Evolutionary conservation across 2,329 filamentous ascomycete species (phyloP).

Genomic region (Penicillium freii): DNA sequence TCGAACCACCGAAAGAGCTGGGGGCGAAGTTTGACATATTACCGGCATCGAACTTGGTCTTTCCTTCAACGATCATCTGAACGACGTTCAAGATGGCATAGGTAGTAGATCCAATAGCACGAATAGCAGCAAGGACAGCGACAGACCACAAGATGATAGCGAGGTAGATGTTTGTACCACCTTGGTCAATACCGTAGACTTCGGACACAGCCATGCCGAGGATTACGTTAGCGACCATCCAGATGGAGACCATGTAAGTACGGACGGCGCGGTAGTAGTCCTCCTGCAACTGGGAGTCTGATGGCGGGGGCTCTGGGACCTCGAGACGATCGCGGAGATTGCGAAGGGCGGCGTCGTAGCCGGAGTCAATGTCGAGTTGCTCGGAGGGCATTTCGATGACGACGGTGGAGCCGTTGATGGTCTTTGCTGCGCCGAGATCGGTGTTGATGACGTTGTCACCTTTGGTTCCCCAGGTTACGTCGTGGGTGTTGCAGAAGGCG

Average conservation of each 20-base stretch:
- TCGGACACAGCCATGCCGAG: conserved; percentile 92
- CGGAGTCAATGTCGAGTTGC: conserved; percentile 95
- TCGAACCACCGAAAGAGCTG: conserved; percentile 24
- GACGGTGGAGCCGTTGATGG: conserved; percentile 73
- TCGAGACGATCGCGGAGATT: conserved; percentile 93
- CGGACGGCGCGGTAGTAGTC: conserved; percentile 97
- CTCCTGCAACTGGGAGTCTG: conserved; percentile 84
- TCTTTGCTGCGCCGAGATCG: conserved; percentile 82
- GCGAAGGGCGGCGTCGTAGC: conserved; percentile 93
- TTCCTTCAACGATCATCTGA: conserved; percentile 82
- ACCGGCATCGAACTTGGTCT: conserved; percentile 58
- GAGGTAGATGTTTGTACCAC: conserved; percentile 84
- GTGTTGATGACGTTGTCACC: conserved; percentile 94
- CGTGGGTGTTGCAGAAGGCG: conserved; percentile 98
- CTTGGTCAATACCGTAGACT: conserved; percentile 68
- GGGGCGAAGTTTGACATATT: conserved; percentile 33
- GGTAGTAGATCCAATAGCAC: conserved; percentile 74
- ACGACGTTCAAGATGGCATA: conserved; percentile 83
- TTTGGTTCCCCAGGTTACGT: conserved; percentile 98
- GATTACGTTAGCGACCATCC: conserved; percentile 89
- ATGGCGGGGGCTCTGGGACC: conserved; percentile 61
- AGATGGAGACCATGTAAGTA: conserved; percentile 95
- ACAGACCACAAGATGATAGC: conserved; percentile 92
- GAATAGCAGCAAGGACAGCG: conserved; percentile 79
- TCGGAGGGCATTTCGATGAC: conserved; percentile 97